Conservation (phyloP, 1,284 basidiomycete genomes). For the Cutaneotrichosporon curvatum region DNA sequence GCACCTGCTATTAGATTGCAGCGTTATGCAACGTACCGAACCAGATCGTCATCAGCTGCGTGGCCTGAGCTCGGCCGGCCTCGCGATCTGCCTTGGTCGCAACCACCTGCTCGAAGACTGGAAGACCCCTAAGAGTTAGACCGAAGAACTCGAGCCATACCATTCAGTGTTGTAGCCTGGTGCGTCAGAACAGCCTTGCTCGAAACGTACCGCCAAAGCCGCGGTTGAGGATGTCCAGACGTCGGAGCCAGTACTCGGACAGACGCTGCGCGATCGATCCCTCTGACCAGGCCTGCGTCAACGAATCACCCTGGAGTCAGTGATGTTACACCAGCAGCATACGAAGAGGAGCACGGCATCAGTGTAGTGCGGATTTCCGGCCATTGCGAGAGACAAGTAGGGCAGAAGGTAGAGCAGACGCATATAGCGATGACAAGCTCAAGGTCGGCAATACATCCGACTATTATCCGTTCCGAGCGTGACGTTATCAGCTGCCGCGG, state of each 20-base stretch:
- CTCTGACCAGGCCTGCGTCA: slow-evolving; percentile 38
- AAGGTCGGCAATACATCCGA: too few relatives aligned
- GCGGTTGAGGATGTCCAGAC: slow-evolving; percentile 73
- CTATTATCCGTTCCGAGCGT: too few relatives aligned
- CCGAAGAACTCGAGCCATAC: slow-evolving; percentile 14
- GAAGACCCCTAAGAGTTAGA: slow-evolving; percentile 54
- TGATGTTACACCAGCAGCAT: slow-evolving; percentile 7
- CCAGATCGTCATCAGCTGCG: slow-evolving; percentile 74
- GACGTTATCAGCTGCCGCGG: too few relatives aligned
- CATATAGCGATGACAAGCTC: background rate
- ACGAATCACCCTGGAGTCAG: slow-evolving; percentile 38
- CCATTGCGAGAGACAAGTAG: slow-evolving; percentile 22
- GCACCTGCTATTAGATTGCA: slow-evolving; percentile 45
- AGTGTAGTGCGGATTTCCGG: slow-evolving; percentile 25
- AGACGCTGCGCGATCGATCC: slow-evolving; percentile 38
- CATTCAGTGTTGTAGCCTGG: slow-evolving; percentile 75
- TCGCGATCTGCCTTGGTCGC: slow-evolving; percentile 52
- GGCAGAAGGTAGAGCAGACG: slow-evolving; percentile 1
- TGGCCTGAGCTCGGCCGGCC: slow-evolving; percentile 51
- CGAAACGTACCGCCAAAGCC: slow-evolving; percentile 49
- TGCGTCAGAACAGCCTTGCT: slow-evolving; percentile 2
- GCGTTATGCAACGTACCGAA: slow-evolving; percentile 50
- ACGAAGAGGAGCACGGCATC: slow-evolving; percentile 43
- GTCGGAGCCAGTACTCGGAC: slow-evolving; percentile 60
- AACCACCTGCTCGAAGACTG: slow-evolving; percentile 65